Evolutionary conservation across 2,329 filamentous ascomycete genomes (phyloP).

Genomic region (Coniella lustricola): DNA sequence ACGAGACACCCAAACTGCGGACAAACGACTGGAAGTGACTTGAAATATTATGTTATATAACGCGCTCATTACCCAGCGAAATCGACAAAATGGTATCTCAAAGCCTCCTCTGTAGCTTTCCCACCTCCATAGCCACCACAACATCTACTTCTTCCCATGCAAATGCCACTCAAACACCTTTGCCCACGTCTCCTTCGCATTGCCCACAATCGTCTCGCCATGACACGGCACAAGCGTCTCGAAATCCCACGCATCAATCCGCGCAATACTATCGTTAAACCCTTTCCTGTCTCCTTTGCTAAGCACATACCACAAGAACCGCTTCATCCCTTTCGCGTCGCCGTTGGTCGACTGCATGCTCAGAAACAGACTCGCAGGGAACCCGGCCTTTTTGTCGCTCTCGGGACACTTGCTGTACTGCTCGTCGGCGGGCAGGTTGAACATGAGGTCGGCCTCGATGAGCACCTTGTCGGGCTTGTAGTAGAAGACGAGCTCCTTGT

Average conservation of each 20-base stretch:
- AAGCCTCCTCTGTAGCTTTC: background rate
- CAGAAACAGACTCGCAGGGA: constrained; percentile 38
- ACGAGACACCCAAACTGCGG: too few species aligned
- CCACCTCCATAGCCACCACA: too few species aligned
- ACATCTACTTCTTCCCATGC: constrained; percentile 28
- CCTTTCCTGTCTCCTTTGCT: constrained; percentile 53
- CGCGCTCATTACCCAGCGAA: too few species aligned
- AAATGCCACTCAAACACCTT: constrained; percentile 83
- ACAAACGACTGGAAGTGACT: too few species aligned
- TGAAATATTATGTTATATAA: too few species aligned
- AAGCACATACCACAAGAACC: constrained; percentile 73
- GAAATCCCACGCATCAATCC: constrained; percentile 78
- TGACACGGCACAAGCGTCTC: constrained; percentile 83
- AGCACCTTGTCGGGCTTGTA: constrained; percentile 73
- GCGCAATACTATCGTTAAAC: constrained; percentile 62
- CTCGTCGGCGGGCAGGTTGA: constrained; percentile 83
- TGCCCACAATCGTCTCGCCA: constrained; percentile 74
- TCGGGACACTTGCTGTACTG: constrained; percentile 63
- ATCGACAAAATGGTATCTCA: background rate
- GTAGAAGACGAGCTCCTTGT: constrained; percentile 82
- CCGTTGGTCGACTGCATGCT: constrained; percentile 56
- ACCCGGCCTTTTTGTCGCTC: constrained; percentile 31
- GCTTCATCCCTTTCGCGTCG: constrained; percentile 65
- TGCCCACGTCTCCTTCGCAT: constrained; percentile 67
- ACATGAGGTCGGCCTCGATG: constrained; percentile 84